Evolutionary conservation across 352 stramenopile species (phyloP).

Genomic region (Phytophthora aleatoria): DNA sequence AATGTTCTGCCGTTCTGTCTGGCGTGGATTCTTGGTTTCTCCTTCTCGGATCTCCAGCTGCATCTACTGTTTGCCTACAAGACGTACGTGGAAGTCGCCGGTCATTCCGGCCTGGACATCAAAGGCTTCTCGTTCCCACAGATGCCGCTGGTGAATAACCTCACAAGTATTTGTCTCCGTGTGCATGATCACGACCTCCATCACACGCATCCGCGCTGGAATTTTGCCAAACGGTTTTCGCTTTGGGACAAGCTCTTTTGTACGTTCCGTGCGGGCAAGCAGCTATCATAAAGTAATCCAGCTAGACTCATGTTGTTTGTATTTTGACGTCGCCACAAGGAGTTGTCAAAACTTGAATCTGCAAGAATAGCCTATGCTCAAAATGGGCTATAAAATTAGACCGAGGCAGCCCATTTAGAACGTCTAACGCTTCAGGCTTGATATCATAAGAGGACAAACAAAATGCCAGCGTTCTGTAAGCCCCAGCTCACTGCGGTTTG

Average conservation of each 20-base stretch:
- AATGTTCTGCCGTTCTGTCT: conserved; percentile 78
- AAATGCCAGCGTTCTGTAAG: too few species aligned
- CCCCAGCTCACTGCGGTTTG: too few species aligned
- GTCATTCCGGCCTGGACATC: conserved; percentile 80
- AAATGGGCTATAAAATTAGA: too few species aligned
- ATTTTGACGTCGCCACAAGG: background rate
- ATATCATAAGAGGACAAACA: too few species aligned
- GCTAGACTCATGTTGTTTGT: background rate
- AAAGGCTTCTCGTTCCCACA: conserved; percentile 89
- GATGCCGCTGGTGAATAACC: conserved; percentile 65
- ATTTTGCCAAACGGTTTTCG: conserved; percentile 90
- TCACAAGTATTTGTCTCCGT: conserved; percentile 60
- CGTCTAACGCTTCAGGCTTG: too few species aligned
- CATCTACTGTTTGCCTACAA: conserved; percentile 89
- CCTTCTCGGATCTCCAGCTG: conserved; percentile 63
- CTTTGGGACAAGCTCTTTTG: conserved; percentile 87
- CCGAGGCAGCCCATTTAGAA: too few species aligned
- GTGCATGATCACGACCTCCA: conserved; percentile 88
- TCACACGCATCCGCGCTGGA: conserved; percentile 81
- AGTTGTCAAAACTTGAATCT: too few species aligned
- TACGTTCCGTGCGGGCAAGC: conserved; percentile 62
- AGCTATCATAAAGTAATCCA: background rate
- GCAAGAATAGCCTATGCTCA: too few species aligned
- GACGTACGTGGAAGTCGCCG: conserved; percentile 88
- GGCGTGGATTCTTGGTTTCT: conserved; percentile 46